These are phyloP conservation scores for Chaetomium strumarium DNA, from an alignment of 2,329 filamentous ascomycete species.

Conservation along the genomic window DNA sequence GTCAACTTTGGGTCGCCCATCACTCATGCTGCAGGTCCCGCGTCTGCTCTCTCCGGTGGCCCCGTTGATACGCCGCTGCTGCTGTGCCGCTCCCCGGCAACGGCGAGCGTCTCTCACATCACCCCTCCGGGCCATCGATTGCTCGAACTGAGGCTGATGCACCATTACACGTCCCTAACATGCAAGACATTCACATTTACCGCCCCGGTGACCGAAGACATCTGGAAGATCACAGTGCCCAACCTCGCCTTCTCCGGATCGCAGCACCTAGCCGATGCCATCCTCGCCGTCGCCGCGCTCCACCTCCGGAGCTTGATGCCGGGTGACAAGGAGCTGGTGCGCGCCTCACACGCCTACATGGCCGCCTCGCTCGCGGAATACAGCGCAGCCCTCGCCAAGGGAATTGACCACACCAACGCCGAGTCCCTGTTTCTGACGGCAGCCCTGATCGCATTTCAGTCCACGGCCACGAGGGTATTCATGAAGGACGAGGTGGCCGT, in stretches of 20 bases:
- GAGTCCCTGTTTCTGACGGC: constrained; percentile 59
- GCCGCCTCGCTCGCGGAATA: constrained; percentile 58
- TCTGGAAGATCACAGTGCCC: constrained; percentile 57
- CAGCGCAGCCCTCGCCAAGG: constrained; percentile 48
- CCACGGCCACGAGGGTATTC: constrained; percentile 58
- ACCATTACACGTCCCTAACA: constrained; percentile 58
- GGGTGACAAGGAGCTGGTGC: constrained; percentile 53
- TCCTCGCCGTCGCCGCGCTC: constrained; percentile 58
- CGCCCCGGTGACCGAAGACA: constrained; percentile 45
- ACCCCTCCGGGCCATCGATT: constrained; percentile 40
- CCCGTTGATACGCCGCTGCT: constrained; percentile 31
- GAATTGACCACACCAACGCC: constrained; percentile 54
- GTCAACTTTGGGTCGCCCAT: constrained; percentile 25
- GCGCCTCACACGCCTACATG: constrained; percentile 60
- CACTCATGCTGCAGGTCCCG: constrained; percentile 18
- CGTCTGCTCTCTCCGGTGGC: constrained; percentile 22
- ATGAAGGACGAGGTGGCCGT: constrained; percentile 45
- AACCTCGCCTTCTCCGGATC: constrained; percentile 54
- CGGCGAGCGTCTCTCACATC: constrained; percentile 31
- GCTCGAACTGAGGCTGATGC: constrained; percentile 57
- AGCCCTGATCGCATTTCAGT: constrained; percentile 60
- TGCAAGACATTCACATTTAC: constrained; percentile 53
- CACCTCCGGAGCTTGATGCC: constrained; percentile 53
- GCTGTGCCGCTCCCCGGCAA: constrained; percentile 32
- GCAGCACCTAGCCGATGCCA: constrained; percentile 55